phyloP scores from a whole-genome alignment of 371 early-diverging fungal genomes.

The Mortierella sp. region DNA sequence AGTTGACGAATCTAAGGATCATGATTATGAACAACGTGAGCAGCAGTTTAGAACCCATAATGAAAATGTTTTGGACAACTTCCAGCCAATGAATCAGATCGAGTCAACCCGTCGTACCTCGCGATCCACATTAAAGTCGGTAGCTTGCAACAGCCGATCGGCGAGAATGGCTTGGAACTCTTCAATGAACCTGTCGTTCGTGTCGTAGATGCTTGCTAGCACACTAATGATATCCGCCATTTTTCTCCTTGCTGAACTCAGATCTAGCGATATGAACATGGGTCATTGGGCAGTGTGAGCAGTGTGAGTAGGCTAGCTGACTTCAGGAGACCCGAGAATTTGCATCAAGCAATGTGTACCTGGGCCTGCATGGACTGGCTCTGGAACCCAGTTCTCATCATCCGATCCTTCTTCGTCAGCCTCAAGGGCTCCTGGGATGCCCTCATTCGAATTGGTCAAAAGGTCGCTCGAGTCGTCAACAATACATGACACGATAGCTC shows the following conservation, averaged over 20 bases:
- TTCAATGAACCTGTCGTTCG: conserved; percentile 67
- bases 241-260: conserved; percentile 57
- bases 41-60: background rate
- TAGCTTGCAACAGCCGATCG: conserved; percentile 58
- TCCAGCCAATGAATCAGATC: background rate
- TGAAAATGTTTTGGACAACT: background rate
- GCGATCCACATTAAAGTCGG: conserved; percentile 61
- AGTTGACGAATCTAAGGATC: conserved; percentile 61
- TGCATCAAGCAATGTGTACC: conserved; percentile 18
- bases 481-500: conserved; percentile 68
- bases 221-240: conserved; percentile 66
- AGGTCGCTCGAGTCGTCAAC: conserved; percentile 59
- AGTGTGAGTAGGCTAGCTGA: background rate
- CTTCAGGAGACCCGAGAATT: too few species aligned
- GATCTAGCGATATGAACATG: conserved; percentile 24
- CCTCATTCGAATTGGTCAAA: conserved; percentile 46
- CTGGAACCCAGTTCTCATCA: conserved; percentile 65
- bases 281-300: background rate
- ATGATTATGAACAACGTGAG: background rate
- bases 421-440: conserved; percentile 40
- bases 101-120: conserved; percentile 55
- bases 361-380: conserved; percentile 63
- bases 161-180: conserved; percentile 71
- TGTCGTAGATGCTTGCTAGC: conserved; percentile 71
- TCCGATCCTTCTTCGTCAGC: conserved; percentile 59